Conservation (phyloP, 495 filamentous ascomycete genomes). For the Annulohypoxylon stygium region DNA sequence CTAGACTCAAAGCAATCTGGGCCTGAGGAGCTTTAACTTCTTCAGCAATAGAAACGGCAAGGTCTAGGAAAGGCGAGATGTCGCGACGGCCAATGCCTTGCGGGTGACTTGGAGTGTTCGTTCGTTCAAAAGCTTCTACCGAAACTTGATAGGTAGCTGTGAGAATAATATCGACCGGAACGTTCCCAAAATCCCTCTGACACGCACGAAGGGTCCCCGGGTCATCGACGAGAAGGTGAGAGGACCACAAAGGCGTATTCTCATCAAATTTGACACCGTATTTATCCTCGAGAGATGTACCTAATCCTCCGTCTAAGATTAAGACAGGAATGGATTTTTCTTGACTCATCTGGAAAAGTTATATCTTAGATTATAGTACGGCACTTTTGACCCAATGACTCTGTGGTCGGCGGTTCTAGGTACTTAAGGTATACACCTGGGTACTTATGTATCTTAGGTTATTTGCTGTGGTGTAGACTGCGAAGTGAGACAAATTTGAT, state of each 20-base stretch:
- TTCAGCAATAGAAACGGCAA: conserved; percentile 57
- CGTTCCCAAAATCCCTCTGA: conserved; percentile 66
- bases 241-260: conserved; percentile 74
- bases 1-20: conserved; percentile 66
- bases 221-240: conserved; percentile 68
- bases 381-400: not conserved
- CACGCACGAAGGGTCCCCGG: conserved; percentile 63
- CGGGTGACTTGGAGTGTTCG: conserved; percentile 45
- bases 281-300: conserved; percentile 72
- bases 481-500: not conserved
- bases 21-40: conserved; percentile 45
- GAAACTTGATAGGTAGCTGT: conserved; percentile 76
- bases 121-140: conserved; percentile 63
- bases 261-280: conserved; percentile 63
- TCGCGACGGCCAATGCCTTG: conserved; percentile 41
- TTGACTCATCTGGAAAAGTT: conserved; percentile 12
- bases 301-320: conserved; percentile 75
- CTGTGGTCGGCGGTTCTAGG: not conserved
- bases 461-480: not conserved
- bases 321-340: conserved; percentile 51
- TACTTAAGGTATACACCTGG: not conserved
- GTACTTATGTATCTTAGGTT: not conserved
- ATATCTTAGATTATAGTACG: no score
- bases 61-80: conserved; percentile 46
- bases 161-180: conserved; percentile 70